phyloP scores from a whole-genome alignment of 2,329 filamentous ascomycete genomes.

The Aureobasidium lini region DNA sequence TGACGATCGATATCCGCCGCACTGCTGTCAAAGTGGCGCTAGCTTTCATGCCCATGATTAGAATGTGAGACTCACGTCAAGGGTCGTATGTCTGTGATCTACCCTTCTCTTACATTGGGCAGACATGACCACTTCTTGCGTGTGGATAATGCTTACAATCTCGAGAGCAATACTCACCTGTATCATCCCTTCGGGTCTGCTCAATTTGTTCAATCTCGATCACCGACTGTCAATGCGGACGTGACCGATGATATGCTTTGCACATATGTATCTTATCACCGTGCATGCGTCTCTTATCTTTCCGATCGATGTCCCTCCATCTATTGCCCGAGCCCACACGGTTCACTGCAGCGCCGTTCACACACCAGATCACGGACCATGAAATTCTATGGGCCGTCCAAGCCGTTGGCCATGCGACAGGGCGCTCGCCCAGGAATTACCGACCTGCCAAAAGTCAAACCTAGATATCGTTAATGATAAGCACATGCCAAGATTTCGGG shows the following conservation, averaged over 20 bases:
- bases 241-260: not conserved
- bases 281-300: not conserved
- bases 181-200: not conserved
- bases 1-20: not conserved
- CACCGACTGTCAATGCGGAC: not conserved
- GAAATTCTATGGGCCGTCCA: not conserved
- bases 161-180: too few species aligned
- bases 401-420: slow-evolving; percentile 4
- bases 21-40: not conserved
- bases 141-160: too few species aligned
- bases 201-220: not conserved
- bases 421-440: not conserved
- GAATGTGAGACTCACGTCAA: not conserved
- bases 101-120: not conserved
- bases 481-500: not conserved
- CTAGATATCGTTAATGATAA: not conserved
- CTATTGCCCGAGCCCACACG: not conserved
- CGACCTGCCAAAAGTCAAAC: slow-evolving; percentile 4
- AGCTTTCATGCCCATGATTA: not conserved
- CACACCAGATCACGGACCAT: not conserved
- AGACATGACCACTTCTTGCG: too few species aligned
- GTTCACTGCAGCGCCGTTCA: not conserved
- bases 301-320: not conserved
- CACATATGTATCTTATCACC: not conserved
- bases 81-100: too few species aligned